Evolutionary conservation across 306 rosid species (phyloP), one percentile per base, ranked within the genome.

Genomic region (Dryas octopetala): DNA sequence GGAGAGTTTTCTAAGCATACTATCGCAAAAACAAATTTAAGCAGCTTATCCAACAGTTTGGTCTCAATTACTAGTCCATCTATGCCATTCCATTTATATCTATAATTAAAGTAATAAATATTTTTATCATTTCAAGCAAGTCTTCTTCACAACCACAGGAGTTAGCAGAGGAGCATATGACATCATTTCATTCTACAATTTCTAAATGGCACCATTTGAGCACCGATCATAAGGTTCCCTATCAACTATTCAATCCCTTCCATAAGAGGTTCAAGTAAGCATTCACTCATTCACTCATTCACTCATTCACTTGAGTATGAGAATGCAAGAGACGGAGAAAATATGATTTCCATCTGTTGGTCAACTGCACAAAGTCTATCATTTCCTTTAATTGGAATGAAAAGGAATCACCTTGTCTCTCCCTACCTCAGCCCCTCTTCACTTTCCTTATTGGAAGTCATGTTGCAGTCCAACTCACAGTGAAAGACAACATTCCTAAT

Each of bases 371-470:
- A 65, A n/a, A 45, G 28, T 45, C 70, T 44, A 43, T 16, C n/a
- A 1, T 14, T 32, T 43, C 52, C 9, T 44, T 65, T 65, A 44
- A 44, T 10, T 65, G 68, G 68, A 62, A 65, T 2, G 55, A 46
- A 3, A 46, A 66, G 49, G 54, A n/a, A 16, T 17, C 47, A 23
- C 9, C 9, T 66, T 16, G 12, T 41, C 50, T 4, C 50, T 9
- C 26, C 28, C 49, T 16, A 64, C 71, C 41, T 10, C 52, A 17
- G 5, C 28, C 45, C 4, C 43, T 48, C 55, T 57, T 47, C 12
- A 4, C 54, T 67, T 47, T 41, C 71, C 57, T 67, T 11, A 67
- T 12, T 23, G 71, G 55, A 67, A 19, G 71, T 48, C 26, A 63
- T 40, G 68, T 63, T 63, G 48, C 48, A 62, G 23, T 68, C 60